These are phyloP conservation scores for Jatropha podagrica DNA, from an alignment of 441 rosid species.

Conservation along the genomic window DNA sequence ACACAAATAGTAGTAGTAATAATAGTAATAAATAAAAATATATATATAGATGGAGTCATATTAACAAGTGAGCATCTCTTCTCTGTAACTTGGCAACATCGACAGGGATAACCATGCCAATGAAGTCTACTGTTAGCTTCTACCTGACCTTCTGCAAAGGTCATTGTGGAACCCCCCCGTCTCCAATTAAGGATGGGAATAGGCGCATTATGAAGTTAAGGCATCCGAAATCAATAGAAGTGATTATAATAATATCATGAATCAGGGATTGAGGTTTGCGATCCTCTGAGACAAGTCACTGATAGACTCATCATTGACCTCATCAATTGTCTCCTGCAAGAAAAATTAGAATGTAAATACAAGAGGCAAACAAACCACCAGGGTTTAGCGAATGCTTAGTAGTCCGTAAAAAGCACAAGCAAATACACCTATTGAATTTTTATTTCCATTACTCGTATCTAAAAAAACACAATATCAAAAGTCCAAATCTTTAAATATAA, in stretches of 20 bases:
- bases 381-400: neutral
- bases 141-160: conserved; percentile 18
- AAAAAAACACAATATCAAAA: neutral
- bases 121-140: conserved; percentile 26
- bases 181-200: conserved; percentile 11
- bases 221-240: conserved; percentile 18
- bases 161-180: conserved; percentile 6
- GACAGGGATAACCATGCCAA: conserved; percentile 1
- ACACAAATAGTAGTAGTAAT: neutral
- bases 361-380: neutral
- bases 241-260: neutral
- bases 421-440: neutral
- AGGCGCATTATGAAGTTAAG: conserved; percentile 1
- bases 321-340: conserved; percentile 49
- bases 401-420: neutral
- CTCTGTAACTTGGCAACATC: conserved; percentile 6
- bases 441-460: neutral
- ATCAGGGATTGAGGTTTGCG: conserved; percentile 49
- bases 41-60: neutral
- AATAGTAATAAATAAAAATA: too few species aligned
- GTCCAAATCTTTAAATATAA: neutral
- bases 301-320: conserved; percentile 45
- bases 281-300: conserved; percentile 55
- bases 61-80: conserved; percentile 11
- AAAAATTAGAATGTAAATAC: conserved; percentile 12